Base-by-base conservation (phyloP, 1,284 basidiomycete species). In the Boletus smithii region DNA sequence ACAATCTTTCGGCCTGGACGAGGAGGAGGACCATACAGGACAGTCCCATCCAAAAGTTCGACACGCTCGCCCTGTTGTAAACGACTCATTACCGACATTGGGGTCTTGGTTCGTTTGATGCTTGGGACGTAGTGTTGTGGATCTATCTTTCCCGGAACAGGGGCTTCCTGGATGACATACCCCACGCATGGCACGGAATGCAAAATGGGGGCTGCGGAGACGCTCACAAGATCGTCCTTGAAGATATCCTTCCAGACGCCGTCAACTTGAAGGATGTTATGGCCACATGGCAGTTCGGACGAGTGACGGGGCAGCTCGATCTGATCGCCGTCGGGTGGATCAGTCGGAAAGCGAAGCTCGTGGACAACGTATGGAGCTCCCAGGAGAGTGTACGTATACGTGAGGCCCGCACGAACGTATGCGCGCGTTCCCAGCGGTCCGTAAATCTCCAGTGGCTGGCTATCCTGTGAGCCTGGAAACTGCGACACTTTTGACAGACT, bases 101-200 rank as follows among this genome's bases (percentile, higher is more conserved):
- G 85, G 34, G 88, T 82, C 27, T 77, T 77, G 37, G 90, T 83
- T 36, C 87, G 79, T 56, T 81, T 80, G 36, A 89, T 62, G 62
- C 83, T 71, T 33, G 81, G 74, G 57, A 83, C 67, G 56, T 88
- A 88, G 55, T 75, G 66, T 51, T 70, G 68, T 10, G 85, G 81
- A 49, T 88, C 77, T 44, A 89, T 81, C 66, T 83, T 88, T n/a
- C 85, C 84, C 2, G 86, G 82, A 5, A 88, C 65, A n/a, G 85
- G 79, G 3, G 81, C 77, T 65, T 97, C 94, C 41, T 72, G 70
- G 34, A 97, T 70, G 36, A 93, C 81, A 63, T 85, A 97, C 16
- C 93, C 93, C 16, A 95, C 69, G 50, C 90, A 92, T 0, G 88
- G 81, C 9, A 91, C 88, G 57, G 81, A 78, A 69, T 97, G 94